phyloP scores from a whole-genome alignment of 306 rosid genomes.

The Castanea sativa region DNA sequence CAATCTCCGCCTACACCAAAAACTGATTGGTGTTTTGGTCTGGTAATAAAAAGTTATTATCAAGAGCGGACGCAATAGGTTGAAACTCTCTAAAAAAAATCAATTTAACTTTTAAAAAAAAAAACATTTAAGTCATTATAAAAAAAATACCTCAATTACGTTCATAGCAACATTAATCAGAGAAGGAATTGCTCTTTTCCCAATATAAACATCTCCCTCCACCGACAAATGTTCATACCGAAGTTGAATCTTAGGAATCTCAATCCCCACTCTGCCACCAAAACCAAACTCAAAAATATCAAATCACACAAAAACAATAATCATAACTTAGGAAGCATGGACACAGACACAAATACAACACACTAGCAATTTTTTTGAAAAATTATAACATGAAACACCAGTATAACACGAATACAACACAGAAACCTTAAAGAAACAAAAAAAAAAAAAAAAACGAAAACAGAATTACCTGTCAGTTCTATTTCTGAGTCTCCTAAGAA shows the following conservation, averaged over 20 bases:
- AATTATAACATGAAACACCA: accelerated
- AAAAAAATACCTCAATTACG: slow-evolving; percentile 50
- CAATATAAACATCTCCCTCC: slow-evolving; percentile 74
- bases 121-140: background rate
- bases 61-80: no score
- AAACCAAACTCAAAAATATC: background rate
- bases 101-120: background rate
- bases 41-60: no score
- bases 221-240: slow-evolving; percentile 53
- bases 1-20: no score
- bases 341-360: no score
- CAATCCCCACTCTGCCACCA: slow-evolving; percentile 62
- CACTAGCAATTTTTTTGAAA: no score
- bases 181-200: slow-evolving; percentile 78
- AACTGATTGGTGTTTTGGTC: no score
- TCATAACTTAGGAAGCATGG: no score
- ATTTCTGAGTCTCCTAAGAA: slow-evolving; percentile 47
- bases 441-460: background rate
- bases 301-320: background rate
- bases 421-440: no score
- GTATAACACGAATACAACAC: no score
- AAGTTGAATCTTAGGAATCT: slow-evolving; percentile 69
- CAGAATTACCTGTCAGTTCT: slow-evolving; percentile 54
- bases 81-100: background rate
- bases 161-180: slow-evolving; percentile 54